These are phyloP conservation scores for Apiotrichum siamense DNA, from an alignment of 1,284 basidiomycete genomes.

Conservation along the genomic window DNA sequence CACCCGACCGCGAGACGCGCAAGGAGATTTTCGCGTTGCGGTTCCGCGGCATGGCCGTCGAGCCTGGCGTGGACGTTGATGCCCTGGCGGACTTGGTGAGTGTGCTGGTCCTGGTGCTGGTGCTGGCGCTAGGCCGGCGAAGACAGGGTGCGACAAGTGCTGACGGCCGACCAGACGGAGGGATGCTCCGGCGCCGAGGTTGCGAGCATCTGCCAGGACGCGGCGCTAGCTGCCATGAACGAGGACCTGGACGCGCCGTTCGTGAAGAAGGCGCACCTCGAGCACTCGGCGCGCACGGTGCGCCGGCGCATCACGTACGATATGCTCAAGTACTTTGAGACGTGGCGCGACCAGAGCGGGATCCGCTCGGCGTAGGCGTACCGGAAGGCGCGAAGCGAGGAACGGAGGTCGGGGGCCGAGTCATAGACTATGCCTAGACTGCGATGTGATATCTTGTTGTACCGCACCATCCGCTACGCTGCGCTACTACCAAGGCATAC, in stretches of 20 bases:
- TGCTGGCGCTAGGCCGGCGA: too few species aligned
- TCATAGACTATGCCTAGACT: background rate
- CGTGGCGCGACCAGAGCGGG: slow-evolving; percentile 53
- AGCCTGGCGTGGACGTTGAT: slow-evolving; percentile 60
- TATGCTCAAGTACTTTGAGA: slow-evolving; percentile 65
- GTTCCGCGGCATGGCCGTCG: slow-evolving; percentile 72
- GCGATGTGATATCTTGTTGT: too few species aligned
- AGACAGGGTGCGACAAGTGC: too few species aligned
- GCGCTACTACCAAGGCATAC: too few species aligned
- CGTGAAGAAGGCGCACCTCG: slow-evolving; percentile 69
- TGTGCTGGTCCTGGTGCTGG: slow-evolving; percentile 5
- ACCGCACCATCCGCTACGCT: too few species aligned
- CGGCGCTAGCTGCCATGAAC: slow-evolving; percentile 85
- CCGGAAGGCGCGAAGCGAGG: too few species aligned
- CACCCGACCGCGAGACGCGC: slow-evolving; percentile 72
- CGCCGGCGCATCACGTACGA: slow-evolving; percentile 78
- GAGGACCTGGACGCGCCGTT: slow-evolving; percentile 67
- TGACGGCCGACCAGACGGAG: slow-evolving; percentile 57
- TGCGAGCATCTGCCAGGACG: slow-evolving; percentile 88
- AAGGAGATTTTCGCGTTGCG: slow-evolving; percentile 79
- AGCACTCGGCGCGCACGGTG: slow-evolving; percentile 65
- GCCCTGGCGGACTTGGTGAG: slow-evolving; percentile 68
- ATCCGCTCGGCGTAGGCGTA: slow-evolving; percentile 34
- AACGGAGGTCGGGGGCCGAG: too few species aligned
- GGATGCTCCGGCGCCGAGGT: slow-evolving; percentile 98